A percentile compares a stretch with the other conserved stretches of the same genome.
These are phyloP conservation scores for Aspergillus glaucus DNA, from an alignment of 2,329 filamentous ascomycete genomes.

Conservation along the genomic window DNA sequence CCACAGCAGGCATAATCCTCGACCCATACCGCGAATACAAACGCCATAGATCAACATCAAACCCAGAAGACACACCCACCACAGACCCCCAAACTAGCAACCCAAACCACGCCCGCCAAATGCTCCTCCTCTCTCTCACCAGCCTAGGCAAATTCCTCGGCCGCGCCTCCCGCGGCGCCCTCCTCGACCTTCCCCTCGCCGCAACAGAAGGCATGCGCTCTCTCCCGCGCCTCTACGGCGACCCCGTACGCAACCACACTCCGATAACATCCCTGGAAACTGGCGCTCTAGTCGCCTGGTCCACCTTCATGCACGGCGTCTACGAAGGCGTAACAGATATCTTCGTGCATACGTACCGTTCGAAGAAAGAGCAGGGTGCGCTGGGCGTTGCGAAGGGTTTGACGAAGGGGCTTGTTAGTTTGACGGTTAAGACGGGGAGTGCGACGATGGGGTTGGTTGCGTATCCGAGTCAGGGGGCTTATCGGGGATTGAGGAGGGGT, in stretches of 20 bases:
- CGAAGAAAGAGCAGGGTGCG: background rate
- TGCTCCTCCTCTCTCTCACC: constrained; percentile 2
- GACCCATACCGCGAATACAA: constrained; percentile 23
- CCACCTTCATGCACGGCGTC: background rate
- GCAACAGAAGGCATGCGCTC: constrained; percentile 30
- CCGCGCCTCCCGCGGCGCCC: constrained; percentile 23
- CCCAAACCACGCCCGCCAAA: too few species aligned
- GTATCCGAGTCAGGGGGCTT: background rate
- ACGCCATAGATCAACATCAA: constrained; percentile 4
- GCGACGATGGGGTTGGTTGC: background rate
- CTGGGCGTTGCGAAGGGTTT: background rate
- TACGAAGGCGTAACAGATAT: background rate
- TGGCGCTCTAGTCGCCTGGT: background rate
- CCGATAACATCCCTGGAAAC: background rate
- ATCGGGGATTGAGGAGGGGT: background rate
- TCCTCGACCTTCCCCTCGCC: constrained; percentile 34
- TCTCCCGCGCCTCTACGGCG: constrained; percentile 32
- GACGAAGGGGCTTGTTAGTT: background rate
- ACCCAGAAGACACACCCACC: too few species aligned
- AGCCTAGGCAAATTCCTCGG: constrained; percentile 20
- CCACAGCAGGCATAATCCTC: constrained; percentile 19
- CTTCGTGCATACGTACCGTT: background rate
- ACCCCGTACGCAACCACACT: constrained; percentile 6
- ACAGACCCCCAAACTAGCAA: too few species aligned
- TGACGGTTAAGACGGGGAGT: background rate